Evolutionary conservation across 1,284 basidiomycete genomes (phyloP).

Genomic region (Cryptococcus maquisensis): DNA sequence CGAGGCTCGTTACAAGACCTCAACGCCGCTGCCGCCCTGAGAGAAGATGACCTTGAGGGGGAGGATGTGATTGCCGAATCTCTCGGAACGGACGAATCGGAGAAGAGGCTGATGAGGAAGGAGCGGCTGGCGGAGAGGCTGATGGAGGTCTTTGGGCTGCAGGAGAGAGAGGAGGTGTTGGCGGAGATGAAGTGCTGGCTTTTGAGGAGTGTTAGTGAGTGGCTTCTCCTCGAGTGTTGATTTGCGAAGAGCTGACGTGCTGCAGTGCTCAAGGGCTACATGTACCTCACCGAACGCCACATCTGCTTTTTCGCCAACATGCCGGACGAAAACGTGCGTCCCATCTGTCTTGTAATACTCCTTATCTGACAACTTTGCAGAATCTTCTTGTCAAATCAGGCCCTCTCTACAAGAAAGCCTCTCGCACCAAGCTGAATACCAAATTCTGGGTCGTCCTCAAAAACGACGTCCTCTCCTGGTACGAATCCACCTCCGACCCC

Average conservation of each 20-base stretch:
- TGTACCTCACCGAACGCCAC: conserved; percentile 88
- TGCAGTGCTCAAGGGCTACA: conserved; percentile 87
- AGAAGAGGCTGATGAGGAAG: conserved; percentile 58
- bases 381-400: conserved; percentile 84
- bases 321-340: conserved; percentile 71
- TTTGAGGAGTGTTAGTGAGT: conserved; percentile 75
- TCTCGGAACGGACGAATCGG: conserved; percentile 18
- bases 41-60: conserved; percentile 17
- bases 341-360: not conserved
- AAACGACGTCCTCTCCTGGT: conserved; percentile 92
- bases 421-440: conserved; percentile 78
- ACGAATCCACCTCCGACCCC: conserved; percentile 86
- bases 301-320: conserved; percentile 97
- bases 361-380: conserved; percentile 46
- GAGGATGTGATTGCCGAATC: conserved; percentile 23
- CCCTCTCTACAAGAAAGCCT: conserved; percentile 74
- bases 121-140: conserved; percentile 74
- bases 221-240: not conserved
- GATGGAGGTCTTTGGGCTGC: conserved; percentile 75
- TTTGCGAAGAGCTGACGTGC: conserved; percentile 5
- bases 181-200: conserved; percentile 90
- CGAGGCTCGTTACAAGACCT: conserved; percentile 3
- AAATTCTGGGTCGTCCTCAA: conserved; percentile 92
- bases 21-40: conserved; percentile 26
- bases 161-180: conserved; percentile 72